Evolutionary conservation across 164 flowering plant genomes (phyloP).

Genomic region (Vitis rupestris): DNA sequence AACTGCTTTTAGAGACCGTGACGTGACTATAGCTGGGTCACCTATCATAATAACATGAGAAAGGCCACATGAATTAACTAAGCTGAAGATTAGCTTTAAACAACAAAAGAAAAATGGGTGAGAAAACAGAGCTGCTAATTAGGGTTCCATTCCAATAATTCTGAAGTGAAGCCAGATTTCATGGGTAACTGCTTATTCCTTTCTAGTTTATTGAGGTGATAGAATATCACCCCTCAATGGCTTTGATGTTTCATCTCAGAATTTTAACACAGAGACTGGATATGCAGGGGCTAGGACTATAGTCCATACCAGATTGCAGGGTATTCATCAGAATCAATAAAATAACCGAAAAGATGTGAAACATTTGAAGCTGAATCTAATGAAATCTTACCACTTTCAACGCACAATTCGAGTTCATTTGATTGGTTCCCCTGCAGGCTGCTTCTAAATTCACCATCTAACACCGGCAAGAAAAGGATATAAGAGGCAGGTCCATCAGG

Average conservation of each 20-base stretch:
- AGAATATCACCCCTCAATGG: too few species aligned
- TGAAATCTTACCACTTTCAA: conserved; percentile 51
- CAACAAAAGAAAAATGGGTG: neutral
- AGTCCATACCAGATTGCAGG: neutral
- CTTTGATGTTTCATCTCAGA: too few species aligned
- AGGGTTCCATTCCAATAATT: too few species aligned
- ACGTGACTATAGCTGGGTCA: conserved; percentile 44
- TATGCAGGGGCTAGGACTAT: neutral
- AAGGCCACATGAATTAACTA: conserved; percentile 6
- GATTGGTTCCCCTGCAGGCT: conserved; percentile 61
- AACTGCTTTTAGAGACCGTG: conserved; percentile 45
- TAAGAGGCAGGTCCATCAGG: conserved; percentile 28
- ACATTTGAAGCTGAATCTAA: neutral
- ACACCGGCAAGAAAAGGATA: conserved; percentile 52
- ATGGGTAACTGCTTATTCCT: too few species aligned
- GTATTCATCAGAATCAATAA: neutral
- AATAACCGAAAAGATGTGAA: too few species aligned
- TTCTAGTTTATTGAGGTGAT: too few species aligned
- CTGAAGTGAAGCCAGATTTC: too few species aligned
- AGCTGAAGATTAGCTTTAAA: neutral
- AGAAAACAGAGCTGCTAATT: neutral
- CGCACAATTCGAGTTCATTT: conserved; percentile 56
- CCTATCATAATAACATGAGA: conserved; percentile 33
- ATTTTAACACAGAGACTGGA: neutral
- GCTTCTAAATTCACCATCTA: conserved; percentile 61